Conservation (phyloP, 805 yeast genomes). For the Osmozyma mogii region DNA sequence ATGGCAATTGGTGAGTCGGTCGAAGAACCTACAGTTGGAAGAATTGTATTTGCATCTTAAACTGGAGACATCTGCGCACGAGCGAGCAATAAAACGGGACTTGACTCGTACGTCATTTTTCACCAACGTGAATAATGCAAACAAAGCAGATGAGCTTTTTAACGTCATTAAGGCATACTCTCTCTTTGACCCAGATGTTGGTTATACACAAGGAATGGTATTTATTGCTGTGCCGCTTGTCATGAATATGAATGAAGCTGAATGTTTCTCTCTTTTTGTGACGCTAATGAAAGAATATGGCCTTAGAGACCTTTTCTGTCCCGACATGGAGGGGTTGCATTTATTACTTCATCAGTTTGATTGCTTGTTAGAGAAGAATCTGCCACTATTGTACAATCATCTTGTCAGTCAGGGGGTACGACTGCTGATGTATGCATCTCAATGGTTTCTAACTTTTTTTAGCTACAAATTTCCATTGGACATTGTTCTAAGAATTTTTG, state of each 20-base stretch:
- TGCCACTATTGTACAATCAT: slow-evolving; percentile 70
- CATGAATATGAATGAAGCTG: slow-evolving; percentile 73
- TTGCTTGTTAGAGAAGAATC: slow-evolving; percentile 66
- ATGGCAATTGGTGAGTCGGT: slow-evolving; percentile 84
- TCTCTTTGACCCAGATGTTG: slow-evolving; percentile 83
- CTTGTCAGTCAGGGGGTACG: slow-evolving; percentile 78
- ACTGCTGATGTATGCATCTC: slow-evolving; percentile 94
- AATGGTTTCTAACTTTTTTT: slow-evolving; percentile 93
- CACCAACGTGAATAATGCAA: slow-evolving; percentile 43
- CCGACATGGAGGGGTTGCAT: slow-evolving; percentile 93
- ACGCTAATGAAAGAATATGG: slow-evolving; percentile 79
- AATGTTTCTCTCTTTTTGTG: slow-evolving; percentile 75
- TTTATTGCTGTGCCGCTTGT: slow-evolving; percentile 81
- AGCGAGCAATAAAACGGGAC: slow-evolving; percentile 73
- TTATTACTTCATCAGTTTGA: slow-evolving; percentile 83
- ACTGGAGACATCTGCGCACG: slow-evolving; percentile 51
- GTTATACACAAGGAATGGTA: slow-evolving; percentile 98
- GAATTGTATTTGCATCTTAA: slow-evolving; percentile 49
- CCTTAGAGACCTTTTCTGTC: slow-evolving; percentile 68
- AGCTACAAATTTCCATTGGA: slow-evolving; percentile 91
- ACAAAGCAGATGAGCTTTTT: slow-evolving; percentile 56
- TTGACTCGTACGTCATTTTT: slow-evolving; percentile 79
- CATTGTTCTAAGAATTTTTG: slow-evolving; percentile 81
- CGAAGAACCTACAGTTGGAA: slow-evolving; percentile 59
- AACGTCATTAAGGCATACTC: slow-evolving; percentile 80